Evolutionary conservation across 139 green algal species (phyloP).

Genomic region (Diplosphaera chodatii): DNA sequence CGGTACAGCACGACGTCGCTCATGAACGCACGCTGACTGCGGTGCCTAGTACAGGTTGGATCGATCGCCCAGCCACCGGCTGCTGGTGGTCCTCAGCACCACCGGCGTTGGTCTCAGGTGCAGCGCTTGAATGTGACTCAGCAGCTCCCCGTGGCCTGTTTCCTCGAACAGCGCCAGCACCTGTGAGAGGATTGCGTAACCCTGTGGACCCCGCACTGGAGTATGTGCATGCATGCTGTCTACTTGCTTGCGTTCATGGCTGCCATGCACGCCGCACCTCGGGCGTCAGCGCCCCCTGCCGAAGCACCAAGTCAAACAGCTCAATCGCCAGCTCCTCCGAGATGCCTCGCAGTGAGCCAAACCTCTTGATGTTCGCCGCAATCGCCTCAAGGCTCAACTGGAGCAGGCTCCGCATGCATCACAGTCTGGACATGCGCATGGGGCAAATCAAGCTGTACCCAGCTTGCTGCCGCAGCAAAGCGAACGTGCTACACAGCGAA

Average conservation of each 20-base stretch:
- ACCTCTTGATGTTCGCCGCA: not conserved
- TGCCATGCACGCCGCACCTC: not conserved
- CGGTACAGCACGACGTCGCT: too few species aligned
- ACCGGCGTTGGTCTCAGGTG: slow-evolving; percentile 1
- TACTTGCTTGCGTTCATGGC: too few species aligned
- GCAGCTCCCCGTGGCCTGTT: slow-evolving; percentile 12
- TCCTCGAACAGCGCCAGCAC: slow-evolving; percentile 9
- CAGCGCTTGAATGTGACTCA: not conserved
- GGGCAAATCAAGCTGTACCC: too few species aligned
- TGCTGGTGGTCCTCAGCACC: slow-evolving; percentile 5
- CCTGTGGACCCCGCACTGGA: too few species aligned
- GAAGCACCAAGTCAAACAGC: slow-evolving; percentile 8
- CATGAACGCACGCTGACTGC: not conserved
- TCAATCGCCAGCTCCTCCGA: slow-evolving; percentile 11
- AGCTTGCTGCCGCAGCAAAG: too few species aligned
- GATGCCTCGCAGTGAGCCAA: slow-evolving; percentile 1
- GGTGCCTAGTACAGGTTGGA: slow-evolving; percentile 6
- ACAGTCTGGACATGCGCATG: not conserved
- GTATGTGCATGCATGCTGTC: too few species aligned
- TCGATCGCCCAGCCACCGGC: slow-evolving; percentile 8
- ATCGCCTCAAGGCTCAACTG: not conserved
- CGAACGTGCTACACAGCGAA: too few species aligned
- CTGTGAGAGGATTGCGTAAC: not conserved
- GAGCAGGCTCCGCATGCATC: not conserved
- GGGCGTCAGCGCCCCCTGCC: slow-evolving; percentile 4